Evolutionary conservation across 345 rosid species (phyloP).

Genomic region (Arabidopsis arenosa): DNA sequence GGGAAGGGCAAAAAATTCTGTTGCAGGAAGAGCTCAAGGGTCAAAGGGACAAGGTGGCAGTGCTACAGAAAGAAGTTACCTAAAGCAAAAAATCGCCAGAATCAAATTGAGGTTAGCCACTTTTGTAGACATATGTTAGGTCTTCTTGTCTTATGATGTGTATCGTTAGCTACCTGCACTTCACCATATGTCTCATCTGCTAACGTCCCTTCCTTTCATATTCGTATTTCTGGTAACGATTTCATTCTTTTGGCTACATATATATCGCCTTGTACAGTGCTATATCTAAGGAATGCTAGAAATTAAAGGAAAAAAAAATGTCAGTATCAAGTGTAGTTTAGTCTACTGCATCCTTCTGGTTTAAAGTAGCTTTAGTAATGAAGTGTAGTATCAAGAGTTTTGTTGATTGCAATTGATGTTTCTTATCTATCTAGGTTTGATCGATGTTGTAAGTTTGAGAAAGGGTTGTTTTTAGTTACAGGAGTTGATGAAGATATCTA

Average conservation of each 20-base stretch:
- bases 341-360: not conserved
- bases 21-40: constrained; percentile 76
- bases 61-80: constrained; percentile 47
- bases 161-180: constrained; percentile 4
- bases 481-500: constrained; percentile 22
- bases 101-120: constrained; percentile 44
- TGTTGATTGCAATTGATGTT: constrained; percentile 13
- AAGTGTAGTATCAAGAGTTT: not conserved
- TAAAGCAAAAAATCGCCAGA: constrained; percentile 45
- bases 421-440: not conserved
- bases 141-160: constrained; percentile 24
- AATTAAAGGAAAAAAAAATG: not conserved
- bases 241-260: not conserved
- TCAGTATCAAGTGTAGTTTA: not conserved
- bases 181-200: constrained; percentile 1
- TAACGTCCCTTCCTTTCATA: constrained; percentile 8
- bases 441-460: constrained; percentile 1
- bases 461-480: constrained; percentile 16
- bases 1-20: constrained; percentile 75
- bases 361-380: not conserved
- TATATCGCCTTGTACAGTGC: not conserved
- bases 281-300: not conserved
- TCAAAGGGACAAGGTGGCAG: constrained; percentile 59
- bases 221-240: constrained; percentile 13
- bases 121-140: constrained; percentile 27